Percentiles rank a stretch among this genome's conserved stretches.
Conservation (phyloP, 2,329 filamentous ascomycete species). For the Penicillium sp. region DNA sequence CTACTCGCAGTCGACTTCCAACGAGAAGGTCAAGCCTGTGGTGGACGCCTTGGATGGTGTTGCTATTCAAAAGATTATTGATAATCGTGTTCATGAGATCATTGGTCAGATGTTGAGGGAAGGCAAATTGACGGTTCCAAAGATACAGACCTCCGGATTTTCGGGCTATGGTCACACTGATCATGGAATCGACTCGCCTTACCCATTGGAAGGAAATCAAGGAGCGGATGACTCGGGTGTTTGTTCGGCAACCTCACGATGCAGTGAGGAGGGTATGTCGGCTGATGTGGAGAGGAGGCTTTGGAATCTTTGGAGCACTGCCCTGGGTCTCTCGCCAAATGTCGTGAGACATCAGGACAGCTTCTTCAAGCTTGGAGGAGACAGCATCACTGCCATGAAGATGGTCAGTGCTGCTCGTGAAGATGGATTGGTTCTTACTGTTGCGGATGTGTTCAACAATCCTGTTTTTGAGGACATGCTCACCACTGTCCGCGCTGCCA, state of each 20-base stretch:
- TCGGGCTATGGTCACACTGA: slow-evolving; percentile 16
- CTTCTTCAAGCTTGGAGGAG: slow-evolving; percentile 46
- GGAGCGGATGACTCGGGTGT: slow-evolving; percentile 24
- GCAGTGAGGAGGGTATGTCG: slow-evolving; percentile 27
- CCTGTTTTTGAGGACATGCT: slow-evolving; percentile 44
- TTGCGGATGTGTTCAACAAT: slow-evolving; percentile 47
- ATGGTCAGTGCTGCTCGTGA: slow-evolving; percentile 43
- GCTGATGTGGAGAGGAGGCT: slow-evolving; percentile 36
- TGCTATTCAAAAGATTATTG: slow-evolving; percentile 34
- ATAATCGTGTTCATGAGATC: slow-evolving; percentile 36
- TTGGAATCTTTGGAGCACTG: slow-evolving; percentile 40
- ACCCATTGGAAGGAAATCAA: slow-evolving; percentile 14
- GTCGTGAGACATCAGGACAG: slow-evolving; percentile 38
- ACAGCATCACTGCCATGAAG: slow-evolving; percentile 45
- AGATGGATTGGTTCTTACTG: slow-evolving; percentile 41
- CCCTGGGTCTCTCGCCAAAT: slow-evolving; percentile 35
- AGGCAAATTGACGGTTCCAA: slow-evolving; percentile 25
- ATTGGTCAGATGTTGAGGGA: slow-evolving; percentile 35
- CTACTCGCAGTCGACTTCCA: slow-evolving; percentile 14
- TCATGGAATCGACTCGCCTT: slow-evolving; percentile 19
- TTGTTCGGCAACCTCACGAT: slow-evolving; percentile 33
- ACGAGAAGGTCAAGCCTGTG: slow-evolving; percentile 12
- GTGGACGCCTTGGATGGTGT: slow-evolving; percentile 19
- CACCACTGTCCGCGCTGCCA: slow-evolving; percentile 27
- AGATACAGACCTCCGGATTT: slow-evolving; percentile 12